These are phyloP conservation scores for Funneliformis geosporum DNA, from an alignment of 192 early-diverging fungal species.

Conservation along the genomic window DNA sequence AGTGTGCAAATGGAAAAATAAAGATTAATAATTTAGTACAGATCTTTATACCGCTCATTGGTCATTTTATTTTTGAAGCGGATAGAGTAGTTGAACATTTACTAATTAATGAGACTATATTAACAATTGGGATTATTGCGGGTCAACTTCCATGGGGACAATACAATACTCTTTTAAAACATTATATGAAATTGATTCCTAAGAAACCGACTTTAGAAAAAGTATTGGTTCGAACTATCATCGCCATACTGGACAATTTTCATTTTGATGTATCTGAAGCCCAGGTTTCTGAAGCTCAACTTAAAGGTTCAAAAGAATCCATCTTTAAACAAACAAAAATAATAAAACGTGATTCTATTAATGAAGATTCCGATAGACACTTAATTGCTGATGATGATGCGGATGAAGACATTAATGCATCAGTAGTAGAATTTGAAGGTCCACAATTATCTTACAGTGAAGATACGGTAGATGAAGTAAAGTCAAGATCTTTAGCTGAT, in stretches of 20 bases:
- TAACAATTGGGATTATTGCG: slow-evolving; percentile 72
- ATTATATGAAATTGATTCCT: slow-evolving; percentile 68
- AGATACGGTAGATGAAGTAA: slow-evolving; percentile 37
- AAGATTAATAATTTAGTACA: slow-evolving; percentile 54
- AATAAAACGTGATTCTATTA: neutral
- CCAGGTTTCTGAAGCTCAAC: slow-evolving; percentile 36
- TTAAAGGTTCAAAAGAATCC: slow-evolving; percentile 29
- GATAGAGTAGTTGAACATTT: slow-evolving; percentile 69
- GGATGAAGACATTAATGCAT: slow-evolving; percentile 39
- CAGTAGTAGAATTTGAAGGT: slow-evolving; percentile 39
- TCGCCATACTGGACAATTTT: slow-evolving; percentile 84
- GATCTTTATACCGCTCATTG: slow-evolving; percentile 83
- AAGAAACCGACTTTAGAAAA: slow-evolving; percentile 76
- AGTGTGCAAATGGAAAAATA: slow-evolving; percentile 48
- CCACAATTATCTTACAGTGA: slow-evolving; percentile 44
- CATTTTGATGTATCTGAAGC: slow-evolving; percentile 82
- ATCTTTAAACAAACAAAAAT: neutral
- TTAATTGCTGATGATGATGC: slow-evolving; percentile 7
- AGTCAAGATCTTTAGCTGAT: slow-evolving; percentile 40
- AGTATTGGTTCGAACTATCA: slow-evolving; percentile 76
- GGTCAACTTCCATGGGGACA: slow-evolving; percentile 76
- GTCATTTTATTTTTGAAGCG: slow-evolving; percentile 84
- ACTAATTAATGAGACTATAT: slow-evolving; percentile 80
- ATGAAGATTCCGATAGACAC: neutral
- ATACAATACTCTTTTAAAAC: slow-evolving; percentile 77